A percentile compares a stretch with the other conserved stretches of the same genome.
phyloP scores from a whole-genome alignment of 805 yeast species.

The Candida suzukii region DNA sequence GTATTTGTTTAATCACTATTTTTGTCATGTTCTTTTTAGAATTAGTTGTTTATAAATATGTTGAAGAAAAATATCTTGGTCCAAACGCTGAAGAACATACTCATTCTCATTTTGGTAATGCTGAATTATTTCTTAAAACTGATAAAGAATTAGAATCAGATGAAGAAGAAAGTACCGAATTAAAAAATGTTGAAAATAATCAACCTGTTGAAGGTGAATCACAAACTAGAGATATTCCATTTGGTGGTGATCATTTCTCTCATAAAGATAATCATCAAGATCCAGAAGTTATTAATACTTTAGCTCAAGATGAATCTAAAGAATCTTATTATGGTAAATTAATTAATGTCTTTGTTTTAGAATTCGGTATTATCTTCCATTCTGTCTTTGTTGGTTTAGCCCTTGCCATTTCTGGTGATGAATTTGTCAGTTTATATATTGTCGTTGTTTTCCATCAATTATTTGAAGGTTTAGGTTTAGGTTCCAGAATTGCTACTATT shows the following conservation, averaged over 20 bases:
- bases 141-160: slow-evolving; percentile 15
- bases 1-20: slow-evolving; percentile 41
- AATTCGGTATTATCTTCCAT: slow-evolving; percentile 78
- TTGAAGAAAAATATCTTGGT: slow-evolving; percentile 26
- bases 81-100: slow-evolving; percentile 27
- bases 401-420: slow-evolving; percentile 71
- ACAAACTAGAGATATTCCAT: slow-evolving; percentile 30
- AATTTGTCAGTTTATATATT: slow-evolving; percentile 62
- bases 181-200: too few relatives aligned
- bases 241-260: slow-evolving; percentile 26
- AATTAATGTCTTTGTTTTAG: slow-evolving; percentile 51
- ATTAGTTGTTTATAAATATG: slow-evolving; percentile 38
- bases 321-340: slow-evolving; percentile 53
- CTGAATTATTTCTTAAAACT: slow-evolving; percentile 24
- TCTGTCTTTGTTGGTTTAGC: slow-evolving; percentile 78
- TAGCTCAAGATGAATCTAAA: slow-evolving; percentile 24
- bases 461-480: slow-evolving; percentile 84
- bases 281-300: slow-evolving; percentile 35
- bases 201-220: neutral
- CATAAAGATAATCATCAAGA: slow-evolving; percentile 38
- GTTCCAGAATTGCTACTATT: slow-evolving; percentile 62
- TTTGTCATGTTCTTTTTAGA: slow-evolving; percentile 48
- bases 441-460: slow-evolving; percentile 71
- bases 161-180: slow-evolving; percentile 16
- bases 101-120: slow-evolving; percentile 53